These are phyloP conservation scores for Tolypocladium inflatum DNA, from an alignment of 2,329 filamentous ascomycete species.

Conservation along the genomic window DNA sequence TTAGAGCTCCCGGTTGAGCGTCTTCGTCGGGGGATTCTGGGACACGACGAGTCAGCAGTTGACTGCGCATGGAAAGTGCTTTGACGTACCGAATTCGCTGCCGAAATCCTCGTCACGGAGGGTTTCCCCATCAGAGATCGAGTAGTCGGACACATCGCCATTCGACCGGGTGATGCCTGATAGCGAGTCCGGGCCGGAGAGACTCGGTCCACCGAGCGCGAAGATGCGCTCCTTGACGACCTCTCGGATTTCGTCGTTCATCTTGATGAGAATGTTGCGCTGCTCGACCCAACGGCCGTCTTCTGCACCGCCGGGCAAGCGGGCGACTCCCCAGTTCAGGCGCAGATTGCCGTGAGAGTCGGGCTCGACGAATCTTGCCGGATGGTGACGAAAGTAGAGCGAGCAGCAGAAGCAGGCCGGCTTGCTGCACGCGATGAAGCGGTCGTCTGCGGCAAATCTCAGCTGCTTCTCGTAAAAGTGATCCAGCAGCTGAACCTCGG, in stretches of 20 bases:
- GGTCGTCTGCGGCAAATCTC: slow-evolving; percentile 24
- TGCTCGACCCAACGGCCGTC: neutral
- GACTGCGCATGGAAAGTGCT: neutral
- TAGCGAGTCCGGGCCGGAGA: neutral
- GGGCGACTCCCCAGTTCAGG: slow-evolving; percentile 1
- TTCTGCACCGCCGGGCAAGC: neutral
- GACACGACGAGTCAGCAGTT: too few relatives aligned
- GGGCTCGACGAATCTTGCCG: slow-evolving; percentile 6
- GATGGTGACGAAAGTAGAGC: slow-evolving; percentile 29
- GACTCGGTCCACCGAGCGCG: neutral
- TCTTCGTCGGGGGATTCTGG: too few relatives aligned
- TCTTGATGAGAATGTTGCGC: slow-evolving; percentile 3
- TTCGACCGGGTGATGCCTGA: neutral
- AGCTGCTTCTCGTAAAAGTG: slow-evolving; percentile 24
- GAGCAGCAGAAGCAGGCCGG: slow-evolving; percentile 37
- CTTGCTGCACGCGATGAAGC: slow-evolving; percentile 39
- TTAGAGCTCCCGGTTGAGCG: too few relatives aligned
- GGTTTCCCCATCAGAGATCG: neutral
- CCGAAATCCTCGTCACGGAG: neutral
- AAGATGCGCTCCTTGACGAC: neutral
- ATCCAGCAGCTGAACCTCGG: slow-evolving; percentile 36
- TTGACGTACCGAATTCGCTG: neutral
- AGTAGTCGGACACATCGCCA: neutral
- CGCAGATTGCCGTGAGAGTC: slow-evolving; percentile 3
- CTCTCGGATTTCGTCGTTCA: neutral